Conservation (phyloP, 148 eudicot species). For the Chenopodium quinoa region DNA sequence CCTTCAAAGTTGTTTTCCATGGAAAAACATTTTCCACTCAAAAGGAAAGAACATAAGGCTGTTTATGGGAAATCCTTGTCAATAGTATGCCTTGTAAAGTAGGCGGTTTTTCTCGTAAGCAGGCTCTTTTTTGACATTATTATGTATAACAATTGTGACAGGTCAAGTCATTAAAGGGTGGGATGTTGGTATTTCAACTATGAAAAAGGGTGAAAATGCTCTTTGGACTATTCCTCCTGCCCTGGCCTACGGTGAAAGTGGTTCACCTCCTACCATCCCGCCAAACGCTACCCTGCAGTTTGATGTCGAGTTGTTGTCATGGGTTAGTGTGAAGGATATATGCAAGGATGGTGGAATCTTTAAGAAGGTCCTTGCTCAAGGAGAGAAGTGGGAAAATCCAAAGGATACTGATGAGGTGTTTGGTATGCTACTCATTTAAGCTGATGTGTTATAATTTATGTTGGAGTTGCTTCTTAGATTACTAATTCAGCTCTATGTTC, state of each 20-base stretch:
- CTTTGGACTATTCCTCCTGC: conserved; percentile 88
- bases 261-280: conserved; percentile 92
- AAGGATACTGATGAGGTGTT: conserved; percentile 89
- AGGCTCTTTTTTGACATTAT: background rate
- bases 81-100: too few relatives aligned
- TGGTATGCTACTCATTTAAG: conserved; percentile 40
- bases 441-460: background rate
- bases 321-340: conserved; percentile 90
- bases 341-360: conserved; percentile 98
- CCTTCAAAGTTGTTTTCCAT: too few relatives aligned
- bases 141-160: conserved; percentile 26
- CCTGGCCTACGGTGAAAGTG: conserved; percentile 89
- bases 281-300: conserved; percentile 88
- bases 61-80: background rate
- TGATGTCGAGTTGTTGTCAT: conserved; percentile 83
- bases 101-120: background rate
- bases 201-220: conserved; percentile 96
- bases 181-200: conserved; percentile 89
- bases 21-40: too few relatives aligned
- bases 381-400: conserved; percentile 98
- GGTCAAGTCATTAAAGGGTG: conserved; percentile 99
- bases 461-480: too few relatives aligned
- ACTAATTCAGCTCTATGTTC: background rate
- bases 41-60: background rate
- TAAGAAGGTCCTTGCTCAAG: conserved; percentile 73